Evolutionary conservation across 163 green algal genomes (phyloP).

Genomic region (Prototheca stagnorum): DNA sequence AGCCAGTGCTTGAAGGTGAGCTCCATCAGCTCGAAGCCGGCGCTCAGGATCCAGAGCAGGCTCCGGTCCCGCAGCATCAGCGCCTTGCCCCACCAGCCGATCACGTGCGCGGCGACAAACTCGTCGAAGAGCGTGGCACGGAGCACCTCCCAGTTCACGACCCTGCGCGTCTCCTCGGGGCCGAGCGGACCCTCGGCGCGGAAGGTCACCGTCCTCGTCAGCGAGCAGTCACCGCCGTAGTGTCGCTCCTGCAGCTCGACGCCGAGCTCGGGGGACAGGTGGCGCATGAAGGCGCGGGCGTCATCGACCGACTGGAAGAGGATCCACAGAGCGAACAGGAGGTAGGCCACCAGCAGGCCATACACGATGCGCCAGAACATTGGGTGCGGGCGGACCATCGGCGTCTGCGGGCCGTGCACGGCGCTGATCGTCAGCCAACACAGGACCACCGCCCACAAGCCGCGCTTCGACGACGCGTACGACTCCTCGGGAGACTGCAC

Average conservation of each 20-base stretch:
- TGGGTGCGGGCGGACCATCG: constrained; percentile 73
- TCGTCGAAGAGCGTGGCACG: constrained; percentile 69
- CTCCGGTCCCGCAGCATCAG: constrained; percentile 58
- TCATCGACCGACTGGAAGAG: constrained; percentile 65
- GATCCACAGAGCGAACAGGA: constrained; percentile 64
- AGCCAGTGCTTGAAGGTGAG: constrained; percentile 85
- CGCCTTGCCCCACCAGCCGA: constrained; percentile 76
- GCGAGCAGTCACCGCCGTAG: constrained; percentile 59
- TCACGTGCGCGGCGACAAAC: constrained; percentile 79
- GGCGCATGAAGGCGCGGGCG: constrained; percentile 40
- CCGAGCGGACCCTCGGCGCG: not conserved
- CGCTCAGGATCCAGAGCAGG: constrained; percentile 50
- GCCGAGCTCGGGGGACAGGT: constrained; percentile 53
- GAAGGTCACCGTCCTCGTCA: constrained; percentile 25
- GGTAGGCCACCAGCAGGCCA: constrained; percentile 60
- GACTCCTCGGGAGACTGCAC: not conserved
- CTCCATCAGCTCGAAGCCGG: constrained; percentile 71
- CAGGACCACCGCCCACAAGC: constrained; percentile 31
- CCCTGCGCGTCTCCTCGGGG: too few species aligned
- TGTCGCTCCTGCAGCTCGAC: constrained; percentile 44
- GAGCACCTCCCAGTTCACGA: constrained; percentile 28
- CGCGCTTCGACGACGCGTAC: constrained; percentile 27
- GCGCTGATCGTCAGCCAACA: constrained; percentile 54
- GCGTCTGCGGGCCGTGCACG: constrained; percentile 48
- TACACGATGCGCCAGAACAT: constrained; percentile 72